These are phyloP conservation scores for Penicillium waksmanii DNA, from an alignment of 495 filamentous ascomycete species.

Conservation along the genomic window DNA sequence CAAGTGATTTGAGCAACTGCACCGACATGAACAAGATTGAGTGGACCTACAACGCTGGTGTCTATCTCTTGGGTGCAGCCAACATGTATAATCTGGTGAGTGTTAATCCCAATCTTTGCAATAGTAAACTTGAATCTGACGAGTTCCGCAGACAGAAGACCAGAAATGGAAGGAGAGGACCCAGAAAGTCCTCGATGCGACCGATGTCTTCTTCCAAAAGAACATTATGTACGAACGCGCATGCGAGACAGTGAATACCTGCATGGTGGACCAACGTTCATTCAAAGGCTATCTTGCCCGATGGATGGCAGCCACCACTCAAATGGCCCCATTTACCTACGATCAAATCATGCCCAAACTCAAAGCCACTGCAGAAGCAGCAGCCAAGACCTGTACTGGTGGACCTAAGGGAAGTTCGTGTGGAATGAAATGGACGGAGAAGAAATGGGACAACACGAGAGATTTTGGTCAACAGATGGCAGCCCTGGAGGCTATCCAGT, in stretches of 20 bases:
- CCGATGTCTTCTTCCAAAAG: constrained; percentile 54
- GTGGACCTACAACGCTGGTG: constrained; percentile 45
- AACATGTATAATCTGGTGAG: constrained; percentile 46
- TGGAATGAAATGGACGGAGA: constrained; percentile 65
- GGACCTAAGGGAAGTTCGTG: constrained; percentile 55
- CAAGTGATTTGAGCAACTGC: constrained; percentile 51
- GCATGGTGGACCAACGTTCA: constrained; percentile 76
- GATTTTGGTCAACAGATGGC: constrained; percentile 77
- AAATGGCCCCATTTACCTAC: constrained; percentile 69
- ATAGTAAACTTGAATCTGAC: neutral
- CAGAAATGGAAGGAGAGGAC: constrained; percentile 63
- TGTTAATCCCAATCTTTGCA: neutral
- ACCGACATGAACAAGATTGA: constrained; percentile 37
- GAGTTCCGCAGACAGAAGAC: constrained; percentile 28
- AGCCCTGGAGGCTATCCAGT: constrained; percentile 68
- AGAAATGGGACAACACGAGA: constrained; percentile 27
- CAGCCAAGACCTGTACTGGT: constrained; percentile 57
- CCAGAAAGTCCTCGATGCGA: constrained; percentile 59
- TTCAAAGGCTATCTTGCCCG: constrained; percentile 88
- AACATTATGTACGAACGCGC: constrained; percentile 63
- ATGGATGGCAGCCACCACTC: constrained; percentile 74
- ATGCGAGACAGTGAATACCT: constrained; percentile 57
- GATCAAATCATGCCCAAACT: constrained; percentile 68
- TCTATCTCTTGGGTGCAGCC: constrained; percentile 43
- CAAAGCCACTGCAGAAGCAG: constrained; percentile 66